Conservation (phyloP, 257 asterid species). For the Solanum medicagineum region DNA sequence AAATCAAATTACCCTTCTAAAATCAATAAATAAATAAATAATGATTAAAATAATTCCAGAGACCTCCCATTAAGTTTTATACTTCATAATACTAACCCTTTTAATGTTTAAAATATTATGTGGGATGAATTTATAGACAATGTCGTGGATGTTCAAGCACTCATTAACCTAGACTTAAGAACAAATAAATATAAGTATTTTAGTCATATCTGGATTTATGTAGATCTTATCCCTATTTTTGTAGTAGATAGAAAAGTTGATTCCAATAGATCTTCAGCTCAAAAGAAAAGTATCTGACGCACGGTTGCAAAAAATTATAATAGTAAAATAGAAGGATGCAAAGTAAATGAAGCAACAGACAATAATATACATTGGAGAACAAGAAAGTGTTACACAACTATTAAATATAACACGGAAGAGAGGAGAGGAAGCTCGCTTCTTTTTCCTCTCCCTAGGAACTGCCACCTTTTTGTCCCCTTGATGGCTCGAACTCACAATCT, state of each 20-base stretch:
- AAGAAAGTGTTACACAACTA: background rate
- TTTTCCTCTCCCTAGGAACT: no score
- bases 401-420: background rate
- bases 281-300: no score
- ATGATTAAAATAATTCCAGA: no score
- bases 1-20: no score
- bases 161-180: no score
- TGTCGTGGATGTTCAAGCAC: background rate
- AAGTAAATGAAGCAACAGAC: background rate
- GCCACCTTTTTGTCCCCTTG: no score
- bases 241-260: rapidly evolving
- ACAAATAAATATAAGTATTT: no score
- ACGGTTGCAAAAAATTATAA: background rate
- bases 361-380: background rate
- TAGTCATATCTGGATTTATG: background rate
- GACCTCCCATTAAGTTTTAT: no score
- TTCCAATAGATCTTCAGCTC: background rate
- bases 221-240: background rate
- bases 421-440: background rate
- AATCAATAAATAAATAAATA: no score
- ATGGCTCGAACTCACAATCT: no score
- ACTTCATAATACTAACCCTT: no score
- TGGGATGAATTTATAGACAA: background rate
- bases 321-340: background rate
- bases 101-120: background rate